phyloP scores from a whole-genome alignment of 768 basidiomycete genomes.

The Gymnopilus dilepis region DNA sequence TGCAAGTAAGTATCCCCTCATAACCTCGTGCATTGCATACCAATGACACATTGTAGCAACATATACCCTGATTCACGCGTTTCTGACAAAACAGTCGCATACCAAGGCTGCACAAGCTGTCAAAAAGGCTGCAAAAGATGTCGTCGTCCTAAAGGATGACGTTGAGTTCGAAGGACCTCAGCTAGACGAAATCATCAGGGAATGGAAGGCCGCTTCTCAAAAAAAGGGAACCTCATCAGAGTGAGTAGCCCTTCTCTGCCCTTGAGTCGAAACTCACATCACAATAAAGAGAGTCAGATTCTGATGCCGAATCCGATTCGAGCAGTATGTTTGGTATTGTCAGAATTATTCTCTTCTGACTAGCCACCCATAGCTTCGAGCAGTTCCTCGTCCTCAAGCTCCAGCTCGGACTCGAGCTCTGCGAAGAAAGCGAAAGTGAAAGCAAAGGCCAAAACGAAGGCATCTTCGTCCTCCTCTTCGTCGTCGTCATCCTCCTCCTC shows the following conservation, averaged over 20 bases:
- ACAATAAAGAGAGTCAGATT: conserved; percentile 16
- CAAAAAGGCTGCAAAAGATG: conserved; percentile 71
- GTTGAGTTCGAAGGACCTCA: conserved; percentile 51
- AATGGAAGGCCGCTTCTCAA: conserved; percentile 57
- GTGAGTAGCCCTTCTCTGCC: conserved; percentile 24
- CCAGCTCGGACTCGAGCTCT: conserved; percentile 20
- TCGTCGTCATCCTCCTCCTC: conserved; percentile 28
- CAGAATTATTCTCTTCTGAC: conserved; percentile 28
- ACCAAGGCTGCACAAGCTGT: conserved; percentile 73
- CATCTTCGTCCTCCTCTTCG: conserved; percentile 29
- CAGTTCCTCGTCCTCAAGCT: conserved; percentile 16
- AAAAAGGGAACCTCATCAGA: conserved; percentile 28
- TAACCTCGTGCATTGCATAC: not conserved
- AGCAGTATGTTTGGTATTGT: conserved; percentile 30
- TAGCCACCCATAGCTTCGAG: conserved; percentile 13
- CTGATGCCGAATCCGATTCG: conserved; percentile 26
- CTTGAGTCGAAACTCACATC: not conserved
- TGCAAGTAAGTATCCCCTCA: conserved; percentile 47
- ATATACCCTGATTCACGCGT: conserved; percentile 78
- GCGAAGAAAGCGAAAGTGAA: conserved; percentile 32
- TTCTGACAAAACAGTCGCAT: conserved; percentile 70
- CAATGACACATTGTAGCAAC: conserved; percentile 53
- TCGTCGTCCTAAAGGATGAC: conserved; percentile 65
- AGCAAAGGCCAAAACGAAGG: conserved; percentile 25
- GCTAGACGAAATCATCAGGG: conserved; percentile 66